Evolutionary conservation across 208 protist species (phyloP).

Genomic region (Leptomonas pyrrhocoris): DNA sequence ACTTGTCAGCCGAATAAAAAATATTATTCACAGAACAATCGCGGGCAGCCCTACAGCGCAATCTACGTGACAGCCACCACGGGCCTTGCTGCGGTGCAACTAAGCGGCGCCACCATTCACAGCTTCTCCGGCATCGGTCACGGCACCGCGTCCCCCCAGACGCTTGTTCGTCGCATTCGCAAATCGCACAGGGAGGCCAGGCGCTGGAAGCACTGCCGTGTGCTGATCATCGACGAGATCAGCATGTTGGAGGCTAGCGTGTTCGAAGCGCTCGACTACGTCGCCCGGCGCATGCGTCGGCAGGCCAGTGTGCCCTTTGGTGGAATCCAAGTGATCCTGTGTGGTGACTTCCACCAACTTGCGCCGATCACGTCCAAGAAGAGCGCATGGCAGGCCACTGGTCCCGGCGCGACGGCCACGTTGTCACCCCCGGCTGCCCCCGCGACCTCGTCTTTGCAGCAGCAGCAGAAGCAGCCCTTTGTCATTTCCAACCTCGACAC

Average conservation of each 20-base stretch:
- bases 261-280: slow-evolving; percentile 78
- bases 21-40: no score
- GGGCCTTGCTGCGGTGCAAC: slow-evolving; percentile 84
- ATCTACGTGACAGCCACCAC: slow-evolving; percentile 85
- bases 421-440: neutral
- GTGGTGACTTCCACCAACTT: slow-evolving; percentile 91
- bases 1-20: no score
- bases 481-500: neutral
- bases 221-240: slow-evolving; percentile 92
- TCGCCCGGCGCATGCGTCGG: slow-evolving; percentile 63
- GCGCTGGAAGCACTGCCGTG: slow-evolving; percentile 53
- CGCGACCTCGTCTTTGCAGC: neutral
- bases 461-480: neutral
- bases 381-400: neutral
- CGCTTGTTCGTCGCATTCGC: slow-evolving; percentile 31
- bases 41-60: neutral
- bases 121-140: slow-evolving; percentile 62
- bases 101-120: slow-evolving; percentile 80
- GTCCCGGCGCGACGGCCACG: neutral
- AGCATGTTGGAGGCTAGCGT: slow-evolving; percentile 80
- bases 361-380: slow-evolving; percentile 44
- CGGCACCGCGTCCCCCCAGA: slow-evolving; percentile 6
- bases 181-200: slow-evolving; percentile 12
- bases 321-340: slow-evolving; percentile 90
- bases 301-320: slow-evolving; percentile 70